Base-by-base conservation (phyloP, 2,329 filamentous ascomycete genomes). In the Penicillium sp. region DNA sequence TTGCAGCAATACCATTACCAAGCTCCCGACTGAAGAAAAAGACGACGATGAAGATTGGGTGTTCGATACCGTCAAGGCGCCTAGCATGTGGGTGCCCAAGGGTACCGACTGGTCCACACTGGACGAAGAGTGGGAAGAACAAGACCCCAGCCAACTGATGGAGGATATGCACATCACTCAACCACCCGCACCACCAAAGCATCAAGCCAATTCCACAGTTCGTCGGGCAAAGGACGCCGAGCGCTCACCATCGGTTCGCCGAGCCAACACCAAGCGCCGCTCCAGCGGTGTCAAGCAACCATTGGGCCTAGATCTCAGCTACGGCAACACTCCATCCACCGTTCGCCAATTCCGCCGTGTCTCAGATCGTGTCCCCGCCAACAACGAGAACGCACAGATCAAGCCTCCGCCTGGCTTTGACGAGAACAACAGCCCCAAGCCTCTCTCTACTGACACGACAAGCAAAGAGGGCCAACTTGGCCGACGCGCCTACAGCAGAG, bases 241-340 rank as follows among this genome's bases (percentile, higher is more conserved):
- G 37, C 68, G 53, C 57, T 80, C 79, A 19, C 79, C 79, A 19
- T 77, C 72, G 22, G 58, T 73, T n/a, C 72, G 69, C 53, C 71
- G 72, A 45, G 68, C 70, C 53, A 74, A 70, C 56, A 73, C 68
- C 31, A 80, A 77, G 64, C 71, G 78, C 53, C 68, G 72, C 43
- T 76, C 76, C 10, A 80, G 77, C 55, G 81, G 80, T 2, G 74
- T 85, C 1, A 92, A 91, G 74, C 88, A 90, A 62, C 93, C 93
- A 0, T 82, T 97, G 2, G 91, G 92, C 54, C 84, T 95, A 1
- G 91, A 98, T 68, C 88, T 96, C 80, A 96, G 89, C 6, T 98
- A 96, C 75, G 95, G 93, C 51, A 98, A 98, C 74, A 90, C 88
- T 8, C 91, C 90, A 1, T 97, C 93, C 1, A 96, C 93, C 16